Evolutionary conservation across 179 eudicot genomes (phyloP), one percentile per base, ranked within the genome.

Genomic region (Vitellaria paradoxa): DNA sequence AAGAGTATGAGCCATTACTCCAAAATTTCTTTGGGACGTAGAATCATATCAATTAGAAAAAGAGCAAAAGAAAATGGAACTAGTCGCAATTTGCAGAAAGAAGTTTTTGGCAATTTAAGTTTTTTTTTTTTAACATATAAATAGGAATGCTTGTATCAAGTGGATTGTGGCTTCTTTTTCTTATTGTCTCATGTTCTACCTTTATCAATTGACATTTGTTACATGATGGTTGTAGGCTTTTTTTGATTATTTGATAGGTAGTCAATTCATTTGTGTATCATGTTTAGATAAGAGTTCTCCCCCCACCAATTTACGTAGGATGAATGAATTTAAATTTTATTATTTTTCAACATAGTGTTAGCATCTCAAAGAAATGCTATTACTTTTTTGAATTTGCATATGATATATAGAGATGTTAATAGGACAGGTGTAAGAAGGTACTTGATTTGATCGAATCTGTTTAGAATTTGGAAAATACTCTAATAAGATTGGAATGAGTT

Each of bases 11-110:
- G 88, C 84, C 37, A 78, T 89, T n/a, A 97, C 96, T 62, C 87
- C 91, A 0, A 87, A 91, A 73, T 94, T 89, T 80, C 94, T 96
- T 6, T 96, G 99, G 99, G 97, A 96, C 37, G 82, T 90, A n/a
- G 79, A 83, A 82, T 81, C 89, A 46, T 87, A 93, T 83, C 71
- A 66, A 49, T 83, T 92, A 21, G 97, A 93, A 84, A 85, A 89
- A 82, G 89, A 87, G 76, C 81, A 86, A 68, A 86, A 82, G 82
- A 81, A 77, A 79, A 79, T 57, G 47, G 96, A 95, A 80, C 72
- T 84, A 7, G 91, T 94, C n/a, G 37, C 37, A 49, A 84, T 96
- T 62, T 93, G 99, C 83, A 83, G 87, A 79, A 92, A 96, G 89
- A 93, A 86, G 78, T 93, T 93, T 81, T 96, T 98, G 99, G 94